phyloP scores from a whole-genome alignment of 371 early-diverging fungal genomes.

The Haplosporangium sp. region DNA sequence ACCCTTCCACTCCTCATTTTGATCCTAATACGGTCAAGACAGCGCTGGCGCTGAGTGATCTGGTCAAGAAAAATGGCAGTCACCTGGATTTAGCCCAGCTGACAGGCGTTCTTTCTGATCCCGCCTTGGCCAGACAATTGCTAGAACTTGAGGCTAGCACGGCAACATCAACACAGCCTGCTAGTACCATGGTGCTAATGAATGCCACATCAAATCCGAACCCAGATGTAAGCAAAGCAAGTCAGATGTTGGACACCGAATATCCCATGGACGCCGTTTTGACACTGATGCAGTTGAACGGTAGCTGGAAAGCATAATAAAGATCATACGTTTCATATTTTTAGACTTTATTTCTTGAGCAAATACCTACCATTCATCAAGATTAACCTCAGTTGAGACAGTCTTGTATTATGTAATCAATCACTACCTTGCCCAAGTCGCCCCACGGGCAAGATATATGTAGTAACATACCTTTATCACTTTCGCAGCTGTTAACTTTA shows the following conservation, averaged over 20 bases:
- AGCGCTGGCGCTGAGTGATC: slow-evolving; percentile 51
- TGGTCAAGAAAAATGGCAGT: slow-evolving; percentile 45
- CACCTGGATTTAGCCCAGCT: slow-evolving; percentile 47
- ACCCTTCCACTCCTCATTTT: slow-evolving; percentile 17
- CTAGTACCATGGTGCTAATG: slow-evolving; percentile 1
- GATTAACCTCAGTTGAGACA: no score
- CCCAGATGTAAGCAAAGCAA: slow-evolving; percentile 8
- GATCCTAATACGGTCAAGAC: slow-evolving; percentile 54
- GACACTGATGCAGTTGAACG: slow-evolving; percentile 71
- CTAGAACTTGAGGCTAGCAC: slow-evolving; percentile 37
- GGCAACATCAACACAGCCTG: slow-evolving; percentile 7
- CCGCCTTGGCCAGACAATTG: slow-evolving; percentile 38
- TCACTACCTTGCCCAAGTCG: no score
- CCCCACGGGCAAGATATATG: no score
- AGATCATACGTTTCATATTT: background rate
- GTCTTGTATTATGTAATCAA: no score
- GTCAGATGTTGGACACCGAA: slow-evolving; percentile 51
- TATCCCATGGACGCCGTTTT: slow-evolving; percentile 74
- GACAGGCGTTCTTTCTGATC: slow-evolving; percentile 44
- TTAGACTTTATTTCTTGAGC: no score
- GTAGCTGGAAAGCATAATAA: slow-evolving; percentile 63
- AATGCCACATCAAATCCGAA: slow-evolving; percentile 5
- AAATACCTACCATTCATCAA: no score
- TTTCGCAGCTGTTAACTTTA: no score
- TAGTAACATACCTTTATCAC: no score